phyloP scores from a whole-genome alignment of 352 stramenopile genomes.

The Hyaloperonospora brassicae region DNA sequence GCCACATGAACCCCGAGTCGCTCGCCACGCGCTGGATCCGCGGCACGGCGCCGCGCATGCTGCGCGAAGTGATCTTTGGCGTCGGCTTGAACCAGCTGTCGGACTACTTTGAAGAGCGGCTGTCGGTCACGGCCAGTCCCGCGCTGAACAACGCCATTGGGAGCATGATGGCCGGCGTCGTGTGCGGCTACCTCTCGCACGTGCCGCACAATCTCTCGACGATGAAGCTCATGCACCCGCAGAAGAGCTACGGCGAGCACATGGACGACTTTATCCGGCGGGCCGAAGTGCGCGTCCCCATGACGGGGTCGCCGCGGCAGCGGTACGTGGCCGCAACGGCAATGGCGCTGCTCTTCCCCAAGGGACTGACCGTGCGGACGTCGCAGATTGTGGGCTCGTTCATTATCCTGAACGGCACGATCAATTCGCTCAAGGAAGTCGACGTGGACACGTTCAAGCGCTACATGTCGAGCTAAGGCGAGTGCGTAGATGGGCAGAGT shows the following conservation, averaged over 20 bases:
- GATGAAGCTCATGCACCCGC: slow-evolving; percentile 91
- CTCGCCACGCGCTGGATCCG: slow-evolving; percentile 85
- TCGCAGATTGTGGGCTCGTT: slow-evolving; percentile 90
- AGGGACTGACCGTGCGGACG: slow-evolving; percentile 83
- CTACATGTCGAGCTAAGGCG: slow-evolving; percentile 28
- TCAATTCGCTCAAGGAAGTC: slow-evolving; percentile 85
- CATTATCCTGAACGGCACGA: slow-evolving; percentile 91
- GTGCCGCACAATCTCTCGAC: slow-evolving; percentile 94
- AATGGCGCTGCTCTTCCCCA: slow-evolving; percentile 82
- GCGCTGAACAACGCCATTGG: slow-evolving; percentile 84
- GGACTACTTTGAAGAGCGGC: slow-evolving; percentile 90
- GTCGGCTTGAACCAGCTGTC: slow-evolving; percentile 90
- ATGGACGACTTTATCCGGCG: slow-evolving; percentile 83
- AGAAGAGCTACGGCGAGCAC: slow-evolving; percentile 77
- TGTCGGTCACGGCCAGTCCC: slow-evolving; percentile 54
- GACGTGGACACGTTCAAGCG: slow-evolving; percentile 47
- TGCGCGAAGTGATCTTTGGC: slow-evolving; percentile 91
- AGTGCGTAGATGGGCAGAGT: slow-evolving; percentile 4
- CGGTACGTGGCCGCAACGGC: slow-evolving; percentile 58
- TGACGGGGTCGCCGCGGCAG: slow-evolving; percentile 59
- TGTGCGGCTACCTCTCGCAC: slow-evolving; percentile 91
- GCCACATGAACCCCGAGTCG: slow-evolving; percentile 89
- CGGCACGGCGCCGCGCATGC: slow-evolving; percentile 70
- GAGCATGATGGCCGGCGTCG: slow-evolving; percentile 82
- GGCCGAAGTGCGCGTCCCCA: slow-evolving; percentile 72